Evolutionary conservation across 2,329 filamentous ascomycete species (phyloP), one percentile per base, ranked within the genome.

Genomic region (Pseudonectria buxi): DNA sequence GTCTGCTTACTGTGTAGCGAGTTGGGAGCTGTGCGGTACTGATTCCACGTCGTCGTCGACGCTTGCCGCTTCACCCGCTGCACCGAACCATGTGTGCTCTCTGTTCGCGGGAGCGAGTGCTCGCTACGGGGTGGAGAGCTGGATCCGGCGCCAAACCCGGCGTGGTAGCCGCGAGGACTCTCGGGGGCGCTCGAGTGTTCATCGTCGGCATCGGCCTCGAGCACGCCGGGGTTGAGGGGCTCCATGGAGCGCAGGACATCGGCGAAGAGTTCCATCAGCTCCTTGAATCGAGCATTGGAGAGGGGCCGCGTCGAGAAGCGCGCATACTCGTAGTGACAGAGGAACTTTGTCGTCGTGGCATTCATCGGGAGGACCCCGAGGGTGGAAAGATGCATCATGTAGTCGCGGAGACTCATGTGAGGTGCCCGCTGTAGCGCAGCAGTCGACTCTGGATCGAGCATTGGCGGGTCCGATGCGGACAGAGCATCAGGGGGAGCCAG

Each of bases 251-350:
- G 77, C 11, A 96, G 66, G 0, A 96, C 67, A 35, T 84, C 78
- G 2, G 89, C 84, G 59, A 96, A 95, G 16, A 85, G 69, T 37
- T 79, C 74, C 87, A 95, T 95, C 22, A 95, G 67, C 14, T 72
- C 65, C 26, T 83, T 73, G 56, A 98, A 96, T 33, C 82, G 73
- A 0, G 62, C 53, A 47, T 89, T 82, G 3, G 76, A 73, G 4
- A 95, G 65, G 1, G 82, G 74, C 5, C 69, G 65, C 0, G 74
- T 76, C 2, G 86, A 89, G 63, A 94, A 98, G 27, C 90, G 81
- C 3, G 88, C 87, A 38, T 76, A 69, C 63, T 96, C 92, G 62
- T 95, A 98, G 14, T 76, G 65, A 1, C 71, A 61, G 14, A 95
- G 63, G 54, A 96, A 98, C 44, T 58, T 77, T 56, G 46, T 70